Base-by-base conservation (phyloP, 2,329 filamentous ascomycete genomes). In the Talaromyces sp. region DNA sequence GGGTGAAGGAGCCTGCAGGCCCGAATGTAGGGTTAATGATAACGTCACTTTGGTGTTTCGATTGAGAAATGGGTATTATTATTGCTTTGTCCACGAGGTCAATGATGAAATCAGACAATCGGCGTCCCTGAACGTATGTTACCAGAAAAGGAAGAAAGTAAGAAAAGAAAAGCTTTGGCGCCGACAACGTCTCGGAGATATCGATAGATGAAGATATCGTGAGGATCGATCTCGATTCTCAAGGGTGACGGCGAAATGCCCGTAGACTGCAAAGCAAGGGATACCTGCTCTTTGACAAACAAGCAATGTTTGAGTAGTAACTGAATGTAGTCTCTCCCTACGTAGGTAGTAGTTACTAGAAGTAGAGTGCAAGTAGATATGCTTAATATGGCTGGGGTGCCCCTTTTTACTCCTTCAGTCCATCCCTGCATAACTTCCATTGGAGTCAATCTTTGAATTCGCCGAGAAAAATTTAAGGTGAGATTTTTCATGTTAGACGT, bases 351-450 rank as follows among this genome's bases (percentile, higher is more conserved):
- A 28, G n/a, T 33, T 19, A n/a, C 10, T 6, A 28, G n/a, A n/a
- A n/a, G 48, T 33, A n/a, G 9, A 39, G 36, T 39, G 36, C 8
- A 37, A 28, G 33, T 37, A 22, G 39, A 28, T 52, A 28, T n/a
- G 39, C n/a, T n/a, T n/a, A 2, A 19, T 21, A 33, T n/a, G 7
- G 25, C 7, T 3, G 3, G 7, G 25, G 25, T 28, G 7, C 45
- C 45, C 45, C 3, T 35, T 48, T 46, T 33, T 43, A 15, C 40
- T 41, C 51, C 40, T 55, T 55, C 40, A 17, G 33, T 55, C 13
- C 40, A 55, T 55, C 53, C 53, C 53, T 55, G 53, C 53, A 55
- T 55, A 55, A 43, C 43, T 45, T 28, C n/a, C 15, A 54, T 15
- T 15, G 2, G 28, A 9, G 19, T 33, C 17, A 25, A 39, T 41